Base-by-base conservation (phyloP, 345 rosid genomes). In the Zanthoxylum bungeanum region DNA sequence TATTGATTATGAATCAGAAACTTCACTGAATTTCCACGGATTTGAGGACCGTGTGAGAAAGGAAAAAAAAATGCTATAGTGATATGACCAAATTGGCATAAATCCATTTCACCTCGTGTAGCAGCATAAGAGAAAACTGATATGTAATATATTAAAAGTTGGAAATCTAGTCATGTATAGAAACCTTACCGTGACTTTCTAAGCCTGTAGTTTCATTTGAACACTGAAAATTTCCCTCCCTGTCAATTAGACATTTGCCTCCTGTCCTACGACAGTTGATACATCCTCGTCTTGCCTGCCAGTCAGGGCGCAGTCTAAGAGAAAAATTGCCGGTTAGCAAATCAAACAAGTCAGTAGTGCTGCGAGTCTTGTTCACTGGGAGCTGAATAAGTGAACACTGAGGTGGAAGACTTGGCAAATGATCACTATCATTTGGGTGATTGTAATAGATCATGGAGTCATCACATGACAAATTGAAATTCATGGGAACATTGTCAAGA, bases 341-440 rank as follows among this genome's bases (percentile, higher is more conserved):
- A 47, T 16, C 10, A 11, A 1, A 58, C n/a, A 53, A 27, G 17
- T 36, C 19, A 14, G 28, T 2, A 10, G 9, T 0, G 7, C 25
- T 4, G 19, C 2, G 39, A 24, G 69, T 50, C 66, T 65, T 69
- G 21, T 49, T 76, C 40, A 28, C 17, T 6, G 65, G 84, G 37
- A 65, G 52, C 31, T 44, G 75, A 56, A 84, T 52, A 19, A 10
- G 19, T n/a, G 82, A 75, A 72, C 90, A 79, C 22, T 68, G 31
- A 50, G 50, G 60, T 21, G 69, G 77, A 63, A 52, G 42, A 56
- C 14, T 9, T 25, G 66, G 60, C 0, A 6, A 12, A 21, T 1
- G 8, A 36, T 17, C 9, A 12, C 0, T 10, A 55, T 21, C 7
- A 27, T 0, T 2, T 21, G 9, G 8, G 0, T 9, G 7, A 24